Evolutionary conservation across 257 asterid genomes (phyloP).

Genomic region (Parsonsia alboflavescens): DNA sequence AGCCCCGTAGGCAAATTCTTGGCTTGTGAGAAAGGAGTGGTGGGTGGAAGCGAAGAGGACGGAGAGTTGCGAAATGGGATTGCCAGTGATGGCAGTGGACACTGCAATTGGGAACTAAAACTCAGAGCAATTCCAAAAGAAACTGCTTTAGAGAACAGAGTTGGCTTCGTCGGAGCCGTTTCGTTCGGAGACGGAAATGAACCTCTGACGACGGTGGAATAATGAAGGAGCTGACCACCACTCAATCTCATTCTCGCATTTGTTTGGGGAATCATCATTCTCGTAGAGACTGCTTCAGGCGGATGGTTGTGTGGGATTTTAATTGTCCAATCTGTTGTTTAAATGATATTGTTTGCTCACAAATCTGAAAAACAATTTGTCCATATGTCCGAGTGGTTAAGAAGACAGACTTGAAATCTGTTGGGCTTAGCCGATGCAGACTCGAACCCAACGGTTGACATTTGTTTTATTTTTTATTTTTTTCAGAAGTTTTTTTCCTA

Average conservation of each 20-base stretch:
- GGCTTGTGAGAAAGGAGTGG: slow-evolving; percentile 86
- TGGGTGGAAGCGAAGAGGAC: slow-evolving; percentile 31
- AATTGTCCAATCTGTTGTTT: no score
- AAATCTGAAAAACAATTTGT: neutral
- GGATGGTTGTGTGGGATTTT: no score
- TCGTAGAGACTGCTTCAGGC: neutral
- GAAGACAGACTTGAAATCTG: slow-evolving; percentile 92
- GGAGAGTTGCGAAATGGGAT: slow-evolving; percentile 55
- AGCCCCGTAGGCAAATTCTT: slow-evolving; percentile 70
- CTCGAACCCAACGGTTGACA: slow-evolving; percentile 84
- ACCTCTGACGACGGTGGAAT: neutral
- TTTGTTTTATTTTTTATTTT: no score
- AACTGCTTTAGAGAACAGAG: slow-evolving; percentile 29
- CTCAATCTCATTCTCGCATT: neutral
- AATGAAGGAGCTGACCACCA: neutral
- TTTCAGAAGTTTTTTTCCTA: no score
- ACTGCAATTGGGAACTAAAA: slow-evolving; percentile 19
- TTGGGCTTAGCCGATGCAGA: slow-evolving; percentile 91
- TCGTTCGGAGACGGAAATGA: neutral
- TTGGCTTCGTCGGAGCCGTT: neutral
- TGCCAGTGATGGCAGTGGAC: slow-evolving; percentile 73
- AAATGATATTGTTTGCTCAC: no score
- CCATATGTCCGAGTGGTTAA: slow-evolving; percentile 85
- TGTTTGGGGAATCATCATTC: neutral
- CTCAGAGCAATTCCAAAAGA: slow-evolving; percentile 61